Percentiles rank a stretch among this genome's conserved stretches.
These are phyloP conservation scores for Esteya vermicola DNA, from an alignment of 2,329 filamentous ascomycete genomes.

Conservation along the genomic window DNA sequence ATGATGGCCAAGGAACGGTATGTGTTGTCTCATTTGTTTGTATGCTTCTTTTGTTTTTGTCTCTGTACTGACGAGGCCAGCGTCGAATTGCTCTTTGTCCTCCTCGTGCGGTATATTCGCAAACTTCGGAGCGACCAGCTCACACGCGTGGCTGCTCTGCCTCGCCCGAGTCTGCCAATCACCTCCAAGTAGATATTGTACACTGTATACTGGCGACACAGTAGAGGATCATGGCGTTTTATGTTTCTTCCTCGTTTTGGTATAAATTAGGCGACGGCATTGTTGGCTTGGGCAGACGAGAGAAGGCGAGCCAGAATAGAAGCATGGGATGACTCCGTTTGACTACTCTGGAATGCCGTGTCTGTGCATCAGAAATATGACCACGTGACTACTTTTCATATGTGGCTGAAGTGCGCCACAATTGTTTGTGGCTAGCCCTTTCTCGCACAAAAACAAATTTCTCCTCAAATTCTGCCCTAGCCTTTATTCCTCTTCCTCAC, in stretches of 20 bases:
- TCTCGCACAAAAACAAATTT: constrained; percentile 14
- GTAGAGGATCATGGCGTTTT: not conserved
- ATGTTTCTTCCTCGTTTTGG: not conserved
- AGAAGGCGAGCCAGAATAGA: too few relatives aligned
- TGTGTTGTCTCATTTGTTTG: constrained; percentile 11
- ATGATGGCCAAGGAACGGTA: constrained; percentile 99
- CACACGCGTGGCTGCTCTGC: constrained; percentile 49
- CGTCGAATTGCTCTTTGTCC: constrained; percentile 76
- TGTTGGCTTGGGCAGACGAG: too few relatives aligned
- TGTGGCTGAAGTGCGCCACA: constrained; percentile 9
- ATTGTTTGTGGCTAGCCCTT: constrained; percentile 6
- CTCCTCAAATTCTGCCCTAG: constrained; percentile 5
- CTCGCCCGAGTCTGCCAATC: constrained; percentile 25
- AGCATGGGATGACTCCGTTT: too few relatives aligned
- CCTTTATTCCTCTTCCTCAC: constrained; percentile 2
- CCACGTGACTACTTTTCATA: too few relatives aligned
- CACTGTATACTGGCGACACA: not conserved
- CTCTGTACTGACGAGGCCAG: constrained; percentile 24
- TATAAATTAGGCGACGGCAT: too few relatives aligned
- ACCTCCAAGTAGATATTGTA: constrained; percentile 15
- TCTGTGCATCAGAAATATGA: too few relatives aligned
- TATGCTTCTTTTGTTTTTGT: not conserved
- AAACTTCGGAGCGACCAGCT: constrained; percentile 57
- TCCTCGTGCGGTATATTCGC: constrained; percentile 71
- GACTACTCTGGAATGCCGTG: too few relatives aligned